Base-by-base conservation (phyloP, 495 filamentous ascomycete species). In the Apiosordaria backusii region DNA sequence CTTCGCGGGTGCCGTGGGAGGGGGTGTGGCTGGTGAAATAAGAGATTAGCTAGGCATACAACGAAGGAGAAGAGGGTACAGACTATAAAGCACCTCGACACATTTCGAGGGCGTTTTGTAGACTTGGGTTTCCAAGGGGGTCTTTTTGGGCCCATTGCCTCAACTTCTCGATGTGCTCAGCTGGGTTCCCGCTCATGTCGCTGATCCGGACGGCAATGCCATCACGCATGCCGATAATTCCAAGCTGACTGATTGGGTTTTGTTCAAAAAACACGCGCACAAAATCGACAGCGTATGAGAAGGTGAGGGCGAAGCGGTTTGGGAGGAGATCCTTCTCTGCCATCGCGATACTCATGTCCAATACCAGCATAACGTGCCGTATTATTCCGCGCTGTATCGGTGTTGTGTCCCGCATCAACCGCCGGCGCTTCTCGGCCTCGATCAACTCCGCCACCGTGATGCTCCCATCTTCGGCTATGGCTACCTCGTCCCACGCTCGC, bases 91-190 rank as follows among this genome's bases (percentile, higher is more conserved):
- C 89, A 61, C 90, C 94, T 58, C 94, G 85, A 61, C 91, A 90
- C 91, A 98, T 95, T 71, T 98, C 92, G 29, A 99, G 82, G 5
- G 93, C 94, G 79, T 99, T 99, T 68, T 99, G 95, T 29, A 99
- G 78, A 76, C 90, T 93, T 4, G 95, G 93, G 60, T 90, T 89
- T 9, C 95, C 95, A 67, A 92, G 89, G 4, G 92, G 92, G 61
- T 98, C 93, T 64, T 93, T 86, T 6, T 81, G 76, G 10, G 95
- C 79, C 60, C 82, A 85, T 67, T 88, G 82, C 53, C 96, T 84
- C 57, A 84, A 74, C 45, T 89, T 88, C 67, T 88, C 84, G 66
- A 98, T 87, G 76, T 98, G 95, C 61, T 96, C 92, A 6, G 85
- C 88, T 0, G 93, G 92, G 74, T 97, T 97, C 2, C 96, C 96